Conservation (phyloP, 495 filamentous ascomycete genomes). For the Lindgomyces ingoldianus region DNA sequence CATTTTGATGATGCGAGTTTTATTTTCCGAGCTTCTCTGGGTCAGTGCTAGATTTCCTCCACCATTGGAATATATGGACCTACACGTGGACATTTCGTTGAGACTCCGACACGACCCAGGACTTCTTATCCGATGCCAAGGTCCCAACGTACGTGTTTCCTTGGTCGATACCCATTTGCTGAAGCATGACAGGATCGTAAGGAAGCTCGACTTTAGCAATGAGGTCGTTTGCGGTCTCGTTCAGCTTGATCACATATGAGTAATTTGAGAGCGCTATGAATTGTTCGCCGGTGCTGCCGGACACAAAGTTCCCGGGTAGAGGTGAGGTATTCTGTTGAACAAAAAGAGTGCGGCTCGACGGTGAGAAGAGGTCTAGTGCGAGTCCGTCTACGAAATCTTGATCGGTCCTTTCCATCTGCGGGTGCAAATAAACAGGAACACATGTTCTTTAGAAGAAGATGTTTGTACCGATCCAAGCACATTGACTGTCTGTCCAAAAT, state of each 20-base stretch:
- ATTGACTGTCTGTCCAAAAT: too few relatives aligned
- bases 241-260: constrained; percentile 6
- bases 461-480: too few relatives aligned
- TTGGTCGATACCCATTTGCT: background rate
- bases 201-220: constrained; percentile 11
- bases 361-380: constrained; percentile 8
- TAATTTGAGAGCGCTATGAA: constrained; percentile 10
- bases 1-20: constrained; percentile 11
- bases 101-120: background rate
- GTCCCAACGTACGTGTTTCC: constrained; percentile 15
- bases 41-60: too few relatives aligned
- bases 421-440: too few relatives aligned
- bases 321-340: constrained; percentile 5
- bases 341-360: constrained; percentile 6
- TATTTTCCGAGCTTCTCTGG: constrained; percentile 14
- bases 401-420: constrained; percentile 8
- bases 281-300: background rate
- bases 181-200: background rate
- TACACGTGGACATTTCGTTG: constrained; percentile 4
- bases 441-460: too few relatives aligned
- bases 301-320: background rate
- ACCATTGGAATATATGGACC: too few relatives aligned
- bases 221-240: constrained; percentile 13
- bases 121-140: background rate
- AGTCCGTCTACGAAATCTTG: constrained; percentile 16